Conservation (phyloP, 306 rosid genomes). For the Cucurbita moschata region DNA sequence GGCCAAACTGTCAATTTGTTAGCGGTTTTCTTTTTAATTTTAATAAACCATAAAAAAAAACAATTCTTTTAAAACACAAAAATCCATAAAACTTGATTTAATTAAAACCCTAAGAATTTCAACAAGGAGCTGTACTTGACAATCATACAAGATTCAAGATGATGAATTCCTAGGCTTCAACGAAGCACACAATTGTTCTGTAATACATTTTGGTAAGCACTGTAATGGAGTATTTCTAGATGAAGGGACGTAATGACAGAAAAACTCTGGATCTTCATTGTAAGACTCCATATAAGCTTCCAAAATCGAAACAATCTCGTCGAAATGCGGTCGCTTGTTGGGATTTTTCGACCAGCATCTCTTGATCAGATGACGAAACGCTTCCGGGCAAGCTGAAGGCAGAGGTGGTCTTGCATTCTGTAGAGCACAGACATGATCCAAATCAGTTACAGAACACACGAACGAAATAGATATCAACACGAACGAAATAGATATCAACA, state of each 20-base stretch:
- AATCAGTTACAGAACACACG: background rate
- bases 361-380: slow-evolving; percentile 50
- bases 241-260: slow-evolving; percentile 35
- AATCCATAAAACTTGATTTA: background rate
- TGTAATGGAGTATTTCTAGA: slow-evolving; percentile 14
- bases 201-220: slow-evolving; percentile 43
- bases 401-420: slow-evolving; percentile 94
- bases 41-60: background rate
- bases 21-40: too few species aligned
- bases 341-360: slow-evolving; percentile 82
- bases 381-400: slow-evolving; percentile 67
- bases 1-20: slow-evolving; percentile 51
- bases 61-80: background rate
- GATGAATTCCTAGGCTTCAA: background rate
- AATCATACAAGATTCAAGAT: background rate
- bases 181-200: slow-evolving; percentile 14
- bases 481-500: background rate
- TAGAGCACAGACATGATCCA: background rate
- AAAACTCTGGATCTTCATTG: slow-evolving; percentile 52
- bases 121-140: background rate
- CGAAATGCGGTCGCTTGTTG: slow-evolving; percentile 62
- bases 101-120: background rate
- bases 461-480: background rate
- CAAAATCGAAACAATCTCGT: slow-evolving; percentile 55
- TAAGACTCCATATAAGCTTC: slow-evolving; percentile 39